Percentiles rank a stretch among this genome's conserved stretches.
Conservation (phyloP, 129 eudicot species). For the Centaurea solstitialis region DNA sequence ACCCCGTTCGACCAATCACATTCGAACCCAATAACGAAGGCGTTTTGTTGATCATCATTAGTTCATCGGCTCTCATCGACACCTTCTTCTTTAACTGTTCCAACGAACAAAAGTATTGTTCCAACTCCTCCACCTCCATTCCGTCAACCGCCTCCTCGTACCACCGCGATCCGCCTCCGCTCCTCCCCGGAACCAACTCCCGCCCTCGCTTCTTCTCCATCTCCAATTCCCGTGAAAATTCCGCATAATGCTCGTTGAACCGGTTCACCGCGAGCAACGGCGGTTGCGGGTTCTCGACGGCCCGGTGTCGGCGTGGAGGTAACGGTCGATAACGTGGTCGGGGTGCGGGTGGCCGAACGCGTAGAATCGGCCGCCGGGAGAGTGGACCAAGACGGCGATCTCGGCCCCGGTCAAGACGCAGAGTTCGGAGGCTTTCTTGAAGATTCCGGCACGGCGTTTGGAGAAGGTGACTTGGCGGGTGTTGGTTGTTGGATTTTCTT, state of each 20-base stretch:
- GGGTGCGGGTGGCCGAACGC: background rate
- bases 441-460: conserved; percentile 10
- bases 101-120: background rate
- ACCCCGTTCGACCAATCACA: background rate
- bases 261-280: background rate
- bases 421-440: conserved; percentile 18
- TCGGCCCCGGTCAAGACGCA: conserved; percentile 15
- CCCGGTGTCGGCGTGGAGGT: background rate
- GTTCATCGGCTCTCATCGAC: background rate
- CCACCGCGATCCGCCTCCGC: background rate
- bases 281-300: background rate
- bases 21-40: background rate
- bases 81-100: conserved; percentile 3
- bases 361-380: conserved; percentile 5
- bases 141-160: background rate
- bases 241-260: background rate
- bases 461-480: conserved; percentile 19
- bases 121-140: conserved; percentile 8
- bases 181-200: background rate
- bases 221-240: background rate
- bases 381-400: conserved; percentile 9
- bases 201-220: background rate
- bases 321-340: background rate
- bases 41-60: background rate
- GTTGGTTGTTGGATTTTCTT: conserved; percentile 3